These are phyloP conservation scores for Setaria italica DNA, from an alignment of 202 grass and related monocot species.

Conservation along the genomic window DNA sequence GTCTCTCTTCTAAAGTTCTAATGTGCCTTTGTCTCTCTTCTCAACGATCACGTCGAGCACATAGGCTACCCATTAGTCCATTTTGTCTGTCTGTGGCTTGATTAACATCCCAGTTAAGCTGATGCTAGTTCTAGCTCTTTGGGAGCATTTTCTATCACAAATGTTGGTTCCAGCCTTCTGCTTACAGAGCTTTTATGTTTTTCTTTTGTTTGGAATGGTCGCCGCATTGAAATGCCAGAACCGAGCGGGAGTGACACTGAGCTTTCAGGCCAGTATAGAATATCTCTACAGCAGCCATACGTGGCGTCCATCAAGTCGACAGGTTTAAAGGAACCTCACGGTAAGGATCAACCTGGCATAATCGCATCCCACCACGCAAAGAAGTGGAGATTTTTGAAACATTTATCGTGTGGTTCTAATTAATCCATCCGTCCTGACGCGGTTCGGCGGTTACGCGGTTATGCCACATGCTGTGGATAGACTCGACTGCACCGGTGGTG, in stretches of 20 bases:
- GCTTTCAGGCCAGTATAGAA: slow-evolving; percentile 34
- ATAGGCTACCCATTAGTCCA: too few relatives aligned
- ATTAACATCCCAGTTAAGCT: neutral
- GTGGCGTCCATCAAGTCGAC: slow-evolving; percentile 23
- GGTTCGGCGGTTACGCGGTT: neutral
- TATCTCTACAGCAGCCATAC: slow-evolving; percentile 18
- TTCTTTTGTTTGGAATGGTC: too few relatives aligned
- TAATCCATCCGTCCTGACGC: neutral
- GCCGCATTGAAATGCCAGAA: too few relatives aligned
- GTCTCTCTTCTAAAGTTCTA: neutral
- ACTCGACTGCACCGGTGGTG: slow-evolving; percentile 17
- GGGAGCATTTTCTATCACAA: neutral
- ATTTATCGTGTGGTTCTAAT: slow-evolving; percentile 32
- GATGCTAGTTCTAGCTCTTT: neutral
- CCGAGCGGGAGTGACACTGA: neutral
- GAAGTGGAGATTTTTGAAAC: slow-evolving; percentile 16
- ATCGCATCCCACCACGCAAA: slow-evolving; percentile 23
- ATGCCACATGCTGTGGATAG: neutral
- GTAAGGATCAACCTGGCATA: neutral
- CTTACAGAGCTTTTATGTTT: too few relatives aligned
- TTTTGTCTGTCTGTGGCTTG: neutral
- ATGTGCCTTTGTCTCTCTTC: neutral
- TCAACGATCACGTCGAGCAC: too few relatives aligned
- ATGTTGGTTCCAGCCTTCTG: neutral
- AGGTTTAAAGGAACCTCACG: neutral